Percentiles rank a stretch among this genome's conserved stretches.
These are phyloP conservation scores for Telopea speciosissima DNA, from an alignment of 177 flowering plant species.

Conservation along the genomic window DNA sequence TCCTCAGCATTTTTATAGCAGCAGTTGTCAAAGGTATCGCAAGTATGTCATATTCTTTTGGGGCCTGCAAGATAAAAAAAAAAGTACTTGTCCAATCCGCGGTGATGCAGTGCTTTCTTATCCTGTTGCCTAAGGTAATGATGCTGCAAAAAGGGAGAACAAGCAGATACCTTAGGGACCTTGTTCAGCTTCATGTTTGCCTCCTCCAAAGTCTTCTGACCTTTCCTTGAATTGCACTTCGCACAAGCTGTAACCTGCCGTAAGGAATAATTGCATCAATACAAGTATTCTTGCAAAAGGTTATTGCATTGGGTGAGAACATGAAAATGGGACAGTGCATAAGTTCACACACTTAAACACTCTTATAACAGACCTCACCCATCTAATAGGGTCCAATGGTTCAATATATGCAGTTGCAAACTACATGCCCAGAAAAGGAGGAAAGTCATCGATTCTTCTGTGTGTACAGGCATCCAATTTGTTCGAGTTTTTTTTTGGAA, in stretches of 20 bases:
- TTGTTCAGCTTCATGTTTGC: slow-evolving; percentile 73
- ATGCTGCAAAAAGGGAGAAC: neutral
- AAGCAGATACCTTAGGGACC: slow-evolving; percentile 60
- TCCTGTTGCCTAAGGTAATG: neutral
- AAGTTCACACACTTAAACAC: neutral
- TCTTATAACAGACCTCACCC: neutral
- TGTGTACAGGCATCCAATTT: neutral
- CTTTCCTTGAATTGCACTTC: slow-evolving; percentile 87
- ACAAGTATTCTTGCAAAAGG: neutral
- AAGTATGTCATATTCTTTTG: slow-evolving; percentile 74
- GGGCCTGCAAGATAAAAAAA: slow-evolving; percentile 45
- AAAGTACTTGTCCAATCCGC: neutral
- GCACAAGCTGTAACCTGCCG: slow-evolving; percentile 86
- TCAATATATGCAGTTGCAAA: neutral
- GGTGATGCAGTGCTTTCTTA: neutral
- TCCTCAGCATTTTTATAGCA: slow-evolving; percentile 56
- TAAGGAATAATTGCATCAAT: neutral
- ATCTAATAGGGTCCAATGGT: neutral
- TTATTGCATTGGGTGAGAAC: neutral
- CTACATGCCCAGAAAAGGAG: neutral
- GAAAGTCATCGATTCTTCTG: neutral
- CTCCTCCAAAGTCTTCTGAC: slow-evolving; percentile 80
- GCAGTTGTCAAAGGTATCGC: slow-evolving; percentile 72
- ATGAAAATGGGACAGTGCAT: neutral
- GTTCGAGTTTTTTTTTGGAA: too few species aligned